phyloP scores from a whole-genome alignment of 345 rosid genomes.

The Eucalyptus grandis region DNA sequence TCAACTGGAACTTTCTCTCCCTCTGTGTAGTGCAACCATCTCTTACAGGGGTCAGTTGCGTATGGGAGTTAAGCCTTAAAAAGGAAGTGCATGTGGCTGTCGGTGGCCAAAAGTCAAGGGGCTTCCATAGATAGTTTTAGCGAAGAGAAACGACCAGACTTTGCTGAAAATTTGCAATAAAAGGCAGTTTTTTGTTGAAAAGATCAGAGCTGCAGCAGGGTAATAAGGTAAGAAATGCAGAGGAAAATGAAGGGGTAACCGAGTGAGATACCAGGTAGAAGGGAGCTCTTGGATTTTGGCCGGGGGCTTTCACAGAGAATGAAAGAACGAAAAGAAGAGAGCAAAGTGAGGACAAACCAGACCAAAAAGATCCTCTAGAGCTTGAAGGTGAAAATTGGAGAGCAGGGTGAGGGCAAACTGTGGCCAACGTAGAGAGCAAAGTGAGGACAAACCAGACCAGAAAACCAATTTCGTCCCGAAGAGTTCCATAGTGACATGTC shows the following conservation, averaged over 20 bases:
- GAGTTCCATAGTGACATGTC: too few species aligned
- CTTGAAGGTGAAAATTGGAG: too few species aligned
- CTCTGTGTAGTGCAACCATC: background rate
- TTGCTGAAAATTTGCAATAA: background rate
- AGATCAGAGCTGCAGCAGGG: background rate
- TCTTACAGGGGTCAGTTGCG: background rate
- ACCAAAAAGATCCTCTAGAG: too few species aligned
- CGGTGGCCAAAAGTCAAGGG: background rate
- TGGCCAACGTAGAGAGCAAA: too few species aligned
- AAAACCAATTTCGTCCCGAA: too few species aligned
- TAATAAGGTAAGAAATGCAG: background rate
- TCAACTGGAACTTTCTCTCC: background rate
- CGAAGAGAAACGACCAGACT: rapidly evolving
- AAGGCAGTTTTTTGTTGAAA: background rate
- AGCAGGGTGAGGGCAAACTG: too few species aligned
- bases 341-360: too few species aligned
- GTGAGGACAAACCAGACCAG: too few species aligned
- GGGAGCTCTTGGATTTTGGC: background rate
- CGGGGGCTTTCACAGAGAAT: background rate
- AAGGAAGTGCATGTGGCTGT: rapidly evolving
- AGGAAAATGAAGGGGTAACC: background rate
- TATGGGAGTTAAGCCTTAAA: too few species aligned
- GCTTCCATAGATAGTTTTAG: background rate
- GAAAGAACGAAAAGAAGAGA: background rate
- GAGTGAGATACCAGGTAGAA: background rate